Percentiles rank a stretch among this genome's conserved stretches.
Evolutionary conservation across 2,329 filamentous ascomycete species (phyloP).

Genomic region (Stemphylium lycopersici): DNA sequence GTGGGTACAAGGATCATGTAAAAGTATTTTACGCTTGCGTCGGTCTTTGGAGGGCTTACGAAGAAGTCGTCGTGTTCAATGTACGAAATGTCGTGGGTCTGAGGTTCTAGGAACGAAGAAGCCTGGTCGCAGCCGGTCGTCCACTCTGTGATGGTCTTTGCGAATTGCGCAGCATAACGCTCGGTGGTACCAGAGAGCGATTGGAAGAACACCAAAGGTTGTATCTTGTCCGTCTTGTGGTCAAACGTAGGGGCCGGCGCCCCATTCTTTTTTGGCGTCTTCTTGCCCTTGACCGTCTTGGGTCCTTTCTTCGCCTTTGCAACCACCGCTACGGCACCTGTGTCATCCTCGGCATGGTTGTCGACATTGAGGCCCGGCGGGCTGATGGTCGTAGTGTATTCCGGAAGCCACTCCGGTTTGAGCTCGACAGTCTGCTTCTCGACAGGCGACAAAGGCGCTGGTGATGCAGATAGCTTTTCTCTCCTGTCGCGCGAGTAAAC

Average conservation of each 20-base stretch:
- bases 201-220: conserved; percentile 85
- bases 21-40: conserved; percentile 66
- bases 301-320: conserved; percentile 40
- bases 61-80: conserved; percentile 95
- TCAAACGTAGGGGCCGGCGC: conserved; percentile 31
- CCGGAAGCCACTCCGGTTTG: conserved; percentile 44
- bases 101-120: conserved; percentile 60
- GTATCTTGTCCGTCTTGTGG: conserved; percentile 58
- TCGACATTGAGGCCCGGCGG: conserved; percentile 31
- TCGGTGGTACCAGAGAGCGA: conserved; percentile 86
- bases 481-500: conserved; percentile 35
- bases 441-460: conserved; percentile 39
- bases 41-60: conserved; percentile 71
- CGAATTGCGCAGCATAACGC: conserved; percentile 69
- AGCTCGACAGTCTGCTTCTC: conserved; percentile 41
- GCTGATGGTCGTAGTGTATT: conserved; percentile 39
- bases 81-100: conserved; percentile 79
- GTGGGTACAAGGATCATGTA: conserved; percentile 87
- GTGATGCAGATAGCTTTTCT: conserved; percentile 38
- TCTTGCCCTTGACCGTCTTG: conserved; percentile 49
- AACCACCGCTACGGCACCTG: conserved; percentile 21
- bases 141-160: conserved; percentile 60
- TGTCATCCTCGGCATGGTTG: conserved; percentile 38
- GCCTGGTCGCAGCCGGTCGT: conserved; percentile 34
- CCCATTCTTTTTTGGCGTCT: conserved; percentile 26